Conservation (phyloP, 2,329 filamentous ascomycete genomes). For the Alternaria longipes region DNA sequence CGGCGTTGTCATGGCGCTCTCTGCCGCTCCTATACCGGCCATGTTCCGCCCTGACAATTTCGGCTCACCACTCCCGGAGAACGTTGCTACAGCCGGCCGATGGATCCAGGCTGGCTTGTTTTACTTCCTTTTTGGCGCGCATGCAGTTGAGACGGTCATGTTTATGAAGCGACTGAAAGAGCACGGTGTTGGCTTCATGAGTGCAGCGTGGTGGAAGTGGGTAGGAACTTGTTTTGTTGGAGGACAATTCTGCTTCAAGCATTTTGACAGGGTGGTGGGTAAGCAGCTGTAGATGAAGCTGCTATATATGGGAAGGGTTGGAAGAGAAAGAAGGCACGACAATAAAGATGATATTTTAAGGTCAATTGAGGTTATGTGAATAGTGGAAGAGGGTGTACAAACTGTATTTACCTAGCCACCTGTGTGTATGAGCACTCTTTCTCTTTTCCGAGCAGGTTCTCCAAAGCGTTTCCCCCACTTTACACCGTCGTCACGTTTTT, state of each 20-base stretch:
- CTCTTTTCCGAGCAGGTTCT: neutral
- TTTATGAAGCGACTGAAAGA: slow-evolving; percentile 27
- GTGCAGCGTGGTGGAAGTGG: slow-evolving; percentile 35
- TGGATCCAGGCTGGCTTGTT: slow-evolving; percentile 36
- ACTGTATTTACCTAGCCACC: neutral
- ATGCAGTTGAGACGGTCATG: slow-evolving; percentile 31
- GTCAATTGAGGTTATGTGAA: neutral
- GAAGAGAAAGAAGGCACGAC: neutral
- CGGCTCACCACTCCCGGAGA: slow-evolving; percentile 14
- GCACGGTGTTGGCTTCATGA: slow-evolving; percentile 27
- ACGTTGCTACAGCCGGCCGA: slow-evolving; percentile 21
- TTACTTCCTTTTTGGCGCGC: slow-evolving; percentile 36
- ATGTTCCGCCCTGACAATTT: slow-evolving; percentile 30
- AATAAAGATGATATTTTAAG: neutral
- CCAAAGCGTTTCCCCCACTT: neutral
- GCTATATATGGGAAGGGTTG: neutral
- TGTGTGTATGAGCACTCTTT: neutral
- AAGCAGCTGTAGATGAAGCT: neutral
- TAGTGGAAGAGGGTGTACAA: neutral
- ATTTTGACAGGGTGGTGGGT: slow-evolving; percentile 30
- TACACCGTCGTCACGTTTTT: slow-evolving; percentile 14
- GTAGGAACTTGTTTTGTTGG: slow-evolving; percentile 38
- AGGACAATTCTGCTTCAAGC: slow-evolving; percentile 32
- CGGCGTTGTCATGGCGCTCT: slow-evolving; percentile 37
- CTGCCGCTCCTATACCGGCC: slow-evolving; percentile 29